Conservation (phyloP, 331 rosid species). For the Rosa hybrid region DNA sequence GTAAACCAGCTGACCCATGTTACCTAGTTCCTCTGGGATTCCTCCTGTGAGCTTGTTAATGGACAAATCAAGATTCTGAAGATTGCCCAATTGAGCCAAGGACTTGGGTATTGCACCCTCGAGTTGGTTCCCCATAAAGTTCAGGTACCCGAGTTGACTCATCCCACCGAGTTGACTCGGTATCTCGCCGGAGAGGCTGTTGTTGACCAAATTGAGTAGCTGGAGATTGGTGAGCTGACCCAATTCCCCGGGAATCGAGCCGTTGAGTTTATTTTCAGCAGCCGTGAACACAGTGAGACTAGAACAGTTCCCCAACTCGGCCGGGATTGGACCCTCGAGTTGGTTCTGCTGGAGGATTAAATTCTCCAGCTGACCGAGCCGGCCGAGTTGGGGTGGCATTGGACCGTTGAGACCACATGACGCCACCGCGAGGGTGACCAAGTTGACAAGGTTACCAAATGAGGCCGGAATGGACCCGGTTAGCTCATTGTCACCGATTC, state of each 20-base stretch:
- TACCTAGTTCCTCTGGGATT: constrained; percentile 63
- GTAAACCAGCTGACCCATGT: constrained; percentile 50
- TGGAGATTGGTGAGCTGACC: constrained; percentile 56
- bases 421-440: constrained; percentile 65
- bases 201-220: constrained; percentile 61
- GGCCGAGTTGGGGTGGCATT: constrained; percentile 66
- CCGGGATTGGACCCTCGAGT: constrained; percentile 66
- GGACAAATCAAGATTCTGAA: constrained; percentile 74
- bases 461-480: constrained; percentile 70
- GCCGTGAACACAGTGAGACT: constrained; percentile 66
- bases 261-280: constrained; percentile 61
- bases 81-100: constrained; percentile 53
- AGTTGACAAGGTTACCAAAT: constrained; percentile 51
- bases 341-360: constrained; percentile 65
- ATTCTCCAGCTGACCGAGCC: constrained; percentile 48
- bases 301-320: constrained; percentile 74
- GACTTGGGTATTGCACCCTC: constrained; percentile 66
- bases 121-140: constrained; percentile 63
- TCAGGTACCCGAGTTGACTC: constrained; percentile 60
- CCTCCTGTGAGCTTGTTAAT: constrained; percentile 66
- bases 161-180: constrained; percentile 68
- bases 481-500: constrained; percentile 74
- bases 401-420: constrained; percentile 65
- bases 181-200: constrained; percentile 56
- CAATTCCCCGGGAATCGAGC: constrained; percentile 64